These are phyloP conservation scores for Francoa sonchifolia DNA, from an alignment of 441 rosid species.

Conservation along the genomic window DNA sequence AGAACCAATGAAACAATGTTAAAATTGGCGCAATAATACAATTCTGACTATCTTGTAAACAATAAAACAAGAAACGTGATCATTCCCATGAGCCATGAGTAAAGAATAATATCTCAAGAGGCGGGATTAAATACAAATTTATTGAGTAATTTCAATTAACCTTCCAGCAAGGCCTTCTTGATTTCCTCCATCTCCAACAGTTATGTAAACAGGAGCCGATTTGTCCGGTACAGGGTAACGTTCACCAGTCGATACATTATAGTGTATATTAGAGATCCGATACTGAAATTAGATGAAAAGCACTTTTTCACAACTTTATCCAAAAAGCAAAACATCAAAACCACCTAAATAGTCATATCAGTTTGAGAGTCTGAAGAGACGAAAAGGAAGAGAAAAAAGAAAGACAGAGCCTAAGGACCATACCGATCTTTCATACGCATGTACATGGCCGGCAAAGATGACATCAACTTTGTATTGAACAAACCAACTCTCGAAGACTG, in stretches of 20 bases:
- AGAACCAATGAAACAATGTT: conserved; percentile 7
- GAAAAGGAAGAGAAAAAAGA: too few species aligned
- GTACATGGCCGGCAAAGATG: conserved; percentile 62
- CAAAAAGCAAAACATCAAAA: too few species aligned
- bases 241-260: conserved; percentile 58
- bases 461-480: conserved; percentile 38
- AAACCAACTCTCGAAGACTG: conserved; percentile 54
- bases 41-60: too few species aligned
- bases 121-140: conserved; percentile 5
- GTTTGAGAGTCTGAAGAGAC: not conserved
- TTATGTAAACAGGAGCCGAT: conserved; percentile 75
- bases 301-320: too few species aligned
- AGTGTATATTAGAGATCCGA: conserved; percentile 64
- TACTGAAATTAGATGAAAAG: conserved; percentile 60
- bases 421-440: conserved; percentile 72
- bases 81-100: not conserved
- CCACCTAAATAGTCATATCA: not conserved
- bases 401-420: conserved; percentile 10
- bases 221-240: conserved; percentile 58
- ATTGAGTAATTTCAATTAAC: too few species aligned
- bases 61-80: not conserved
- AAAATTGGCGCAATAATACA: too few species aligned
- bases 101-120: too few species aligned
- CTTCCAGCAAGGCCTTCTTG: conserved; percentile 85
- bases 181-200: conserved; percentile 95